Evolutionary conservation across 257 asterid species (phyloP), one percentile per base, ranked within the genome.

Genomic region (Jaltomata sinuosa): DNA sequence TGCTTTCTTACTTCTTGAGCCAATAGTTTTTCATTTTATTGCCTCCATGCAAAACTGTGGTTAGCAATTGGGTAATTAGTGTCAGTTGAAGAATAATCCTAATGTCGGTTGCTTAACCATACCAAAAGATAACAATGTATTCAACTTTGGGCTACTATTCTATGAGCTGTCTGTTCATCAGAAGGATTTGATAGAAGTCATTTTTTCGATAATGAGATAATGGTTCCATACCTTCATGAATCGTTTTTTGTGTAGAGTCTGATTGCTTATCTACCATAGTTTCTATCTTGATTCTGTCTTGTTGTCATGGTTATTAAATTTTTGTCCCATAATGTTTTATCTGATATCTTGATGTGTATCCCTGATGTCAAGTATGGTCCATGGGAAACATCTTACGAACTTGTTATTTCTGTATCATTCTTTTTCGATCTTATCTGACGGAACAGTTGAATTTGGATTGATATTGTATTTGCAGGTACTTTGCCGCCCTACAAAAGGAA

Each of bases 401-500:
- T 57, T n/a, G 50, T 57, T 72, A 42, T 22, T 12, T 72, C 57
- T 47, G 5, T 27, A 47, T 76, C 81, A 27, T 76, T 16, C 27
- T 76, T 47, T 45, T 2, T 9, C 47, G 9, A 76, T 76, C 42
- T 47, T 76, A 15, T 27, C 61, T 47, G 42, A 76, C 42, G 27
- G 61, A 15, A 8, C 81, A 8, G 38, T 29, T 36, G 40, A 16
- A 42, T 16, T n/a, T 50, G 83, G 84, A 79, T 25, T 68, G 69
- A 77, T 84, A 9, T 69, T 82, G 57, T 86, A 83, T 83, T 64
- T 85, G 71, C 91, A 97, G 99, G 91, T 97, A 97, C 89, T 97
- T 97, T 40, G 81, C 90, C 0, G 89, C 96, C 40, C 89, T 96
- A 61, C 98, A 96, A 85, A 87, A 91, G 83, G 92, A 87, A 87